Evolutionary conservation across 345 rosid genomes (phyloP).

Genomic region (Citrus maxima): DNA sequence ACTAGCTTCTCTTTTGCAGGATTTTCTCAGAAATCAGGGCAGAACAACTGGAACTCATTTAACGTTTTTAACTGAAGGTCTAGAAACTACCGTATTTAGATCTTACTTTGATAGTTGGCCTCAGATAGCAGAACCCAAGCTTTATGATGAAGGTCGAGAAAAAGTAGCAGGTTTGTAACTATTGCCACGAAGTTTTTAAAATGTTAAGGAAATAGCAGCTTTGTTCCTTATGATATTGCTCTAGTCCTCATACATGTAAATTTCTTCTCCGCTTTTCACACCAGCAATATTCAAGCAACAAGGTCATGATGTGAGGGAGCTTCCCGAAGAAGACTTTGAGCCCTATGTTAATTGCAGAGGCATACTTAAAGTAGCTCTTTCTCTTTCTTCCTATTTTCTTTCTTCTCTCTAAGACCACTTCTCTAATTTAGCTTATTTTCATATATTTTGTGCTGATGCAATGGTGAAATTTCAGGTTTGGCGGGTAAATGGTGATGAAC

Average conservation of each 20-base stretch:
- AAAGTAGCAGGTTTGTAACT: slow-evolving; percentile 78
- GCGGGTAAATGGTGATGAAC: slow-evolving; percentile 57
- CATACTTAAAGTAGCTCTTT: slow-evolving; percentile 47
- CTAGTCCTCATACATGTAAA: slow-evolving; percentile 5
- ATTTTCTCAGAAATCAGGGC: slow-evolving; percentile 53
- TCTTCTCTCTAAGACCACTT: neutral
- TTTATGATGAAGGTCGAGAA: slow-evolving; percentile 80
- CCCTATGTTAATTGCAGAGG: slow-evolving; percentile 55
- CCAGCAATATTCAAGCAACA: slow-evolving; percentile 77
- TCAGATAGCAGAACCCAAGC: slow-evolving; percentile 44
- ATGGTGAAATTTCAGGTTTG: slow-evolving; percentile 54
- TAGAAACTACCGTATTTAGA: slow-evolving; percentile 61
- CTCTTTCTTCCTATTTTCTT: neutral
- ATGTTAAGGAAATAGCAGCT: neutral
- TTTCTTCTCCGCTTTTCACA: slow-evolving; percentile 9
- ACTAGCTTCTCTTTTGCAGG: slow-evolving; percentile 34
- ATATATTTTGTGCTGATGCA: neutral
- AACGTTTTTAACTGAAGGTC: slow-evolving; percentile 69
- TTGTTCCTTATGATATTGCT: slow-evolving; percentile 1
- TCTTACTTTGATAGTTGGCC: slow-evolving; percentile 77
- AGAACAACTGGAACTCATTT: slow-evolving; percentile 53
- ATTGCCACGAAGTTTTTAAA: slow-evolving; percentile 3
- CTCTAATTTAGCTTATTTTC: neutral
- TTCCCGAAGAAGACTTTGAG: slow-evolving; percentile 58
- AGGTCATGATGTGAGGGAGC: slow-evolving; percentile 73